Evolutionary conservation across 2,329 filamentous ascomycete species (phyloP).

Genomic region (Elsinoe arachidis): DNA sequence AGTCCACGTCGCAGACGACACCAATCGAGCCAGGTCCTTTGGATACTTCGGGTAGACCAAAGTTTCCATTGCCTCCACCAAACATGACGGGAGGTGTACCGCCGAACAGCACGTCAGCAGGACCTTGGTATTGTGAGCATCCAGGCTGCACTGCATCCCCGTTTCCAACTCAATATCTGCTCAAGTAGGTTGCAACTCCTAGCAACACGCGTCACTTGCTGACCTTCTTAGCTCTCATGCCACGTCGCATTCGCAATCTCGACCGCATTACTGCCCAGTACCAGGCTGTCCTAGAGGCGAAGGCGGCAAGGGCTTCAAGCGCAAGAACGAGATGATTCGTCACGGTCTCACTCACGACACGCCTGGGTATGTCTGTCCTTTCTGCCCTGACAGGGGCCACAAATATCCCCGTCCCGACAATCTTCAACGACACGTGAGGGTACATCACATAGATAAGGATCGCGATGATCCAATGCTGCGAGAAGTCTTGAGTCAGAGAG

Average conservation of each 20-base stretch:
- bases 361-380: conserved; percentile 91
- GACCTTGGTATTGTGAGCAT: conserved; percentile 43
- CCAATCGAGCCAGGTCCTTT: conserved; percentile 22
- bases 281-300: conserved; percentile 48
- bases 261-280: conserved; percentile 57
- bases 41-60: conserved; percentile 4
- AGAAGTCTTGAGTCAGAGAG: conserved; percentile 75
- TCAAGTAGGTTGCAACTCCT: conserved; percentile 47
- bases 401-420: conserved; percentile 94
- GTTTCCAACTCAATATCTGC: conserved; percentile 67
- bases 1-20: conserved; percentile 29
- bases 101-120: conserved; percentile 1
- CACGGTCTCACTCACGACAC: conserved; percentile 86
- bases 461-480: conserved; percentile 76
- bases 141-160: conserved; percentile 60
- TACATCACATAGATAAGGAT: conserved; percentile 82
- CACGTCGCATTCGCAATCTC: conserved; percentile 54
- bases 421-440: conserved; percentile 85
- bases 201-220: neutral
- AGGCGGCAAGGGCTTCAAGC: conserved; percentile 59
- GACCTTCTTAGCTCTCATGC: conserved; percentile 54
- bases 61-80: conserved; percentile 19
- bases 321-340: conserved; percentile 64
- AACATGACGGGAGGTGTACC: conserved; percentile 13
- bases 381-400: conserved; percentile 88